phyloP scores from a whole-genome alignment of 1,284 basidiomycete genomes.

The Cutaneotrichosporon mucoides region DNA sequence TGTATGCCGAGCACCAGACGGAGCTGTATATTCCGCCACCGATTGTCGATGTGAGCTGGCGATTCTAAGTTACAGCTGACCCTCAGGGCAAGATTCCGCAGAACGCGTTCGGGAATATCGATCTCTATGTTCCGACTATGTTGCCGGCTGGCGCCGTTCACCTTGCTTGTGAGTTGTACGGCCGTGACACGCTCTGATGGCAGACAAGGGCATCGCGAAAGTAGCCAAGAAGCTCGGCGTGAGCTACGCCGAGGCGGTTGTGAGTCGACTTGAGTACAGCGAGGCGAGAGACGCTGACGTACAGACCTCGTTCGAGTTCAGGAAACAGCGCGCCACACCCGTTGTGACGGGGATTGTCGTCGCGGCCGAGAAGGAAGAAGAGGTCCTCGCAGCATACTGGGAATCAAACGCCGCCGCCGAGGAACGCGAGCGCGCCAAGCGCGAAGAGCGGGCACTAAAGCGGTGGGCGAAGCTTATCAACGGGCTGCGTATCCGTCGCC shows the following conservation, averaged over 20 bases:
- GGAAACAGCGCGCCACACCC: constrained; percentile 79
- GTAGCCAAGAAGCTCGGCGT: constrained; percentile 76
- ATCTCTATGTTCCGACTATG: constrained; percentile 93
- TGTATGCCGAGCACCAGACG: constrained; percentile 85
- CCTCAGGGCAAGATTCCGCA: constrained; percentile 81
- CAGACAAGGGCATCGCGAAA: constrained; percentile 83
- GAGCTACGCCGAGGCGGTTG: constrained; percentile 86
- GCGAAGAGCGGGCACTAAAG: constrained; percentile 75
- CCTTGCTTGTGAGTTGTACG: constrained; percentile 71
- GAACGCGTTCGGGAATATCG: constrained; percentile 96
- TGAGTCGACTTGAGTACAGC: constrained; percentile 23
- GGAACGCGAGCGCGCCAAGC: constrained; percentile 70
- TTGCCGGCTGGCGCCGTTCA: constrained; percentile 81
- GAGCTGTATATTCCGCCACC: constrained; percentile 73
- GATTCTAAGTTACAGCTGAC: too few relatives aligned
- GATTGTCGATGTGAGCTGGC: constrained; percentile 73
- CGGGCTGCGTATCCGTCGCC: constrained; percentile 76
- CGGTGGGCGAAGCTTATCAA: constrained; percentile 85
- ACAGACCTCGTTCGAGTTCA: constrained; percentile 78
- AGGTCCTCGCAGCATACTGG: constrained; percentile 82
- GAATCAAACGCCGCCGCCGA: constrained; percentile 72
- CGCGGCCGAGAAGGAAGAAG: constrained; percentile 70
- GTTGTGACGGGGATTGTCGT: constrained; percentile 83
- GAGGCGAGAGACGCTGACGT: constrained; percentile 7
- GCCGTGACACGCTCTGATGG: constrained; percentile 5